phyloP scores from a whole-genome alignment of 768 basidiomycete genomes.

The Phanerochaete sordida region DNA sequence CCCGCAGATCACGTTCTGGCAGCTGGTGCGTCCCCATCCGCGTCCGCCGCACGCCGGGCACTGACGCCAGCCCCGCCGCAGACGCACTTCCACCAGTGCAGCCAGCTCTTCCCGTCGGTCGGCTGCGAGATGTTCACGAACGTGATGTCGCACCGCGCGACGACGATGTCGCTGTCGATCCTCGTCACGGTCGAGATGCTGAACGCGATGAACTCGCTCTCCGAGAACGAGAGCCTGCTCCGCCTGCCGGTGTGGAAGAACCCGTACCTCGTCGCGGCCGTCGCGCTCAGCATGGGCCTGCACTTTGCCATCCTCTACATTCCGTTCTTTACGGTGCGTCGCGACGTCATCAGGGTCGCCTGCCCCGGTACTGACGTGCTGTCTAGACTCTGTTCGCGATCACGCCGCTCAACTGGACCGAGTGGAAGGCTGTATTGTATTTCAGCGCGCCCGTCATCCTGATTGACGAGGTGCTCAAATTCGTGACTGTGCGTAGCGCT shows the following conservation, averaged over 20 bases:
- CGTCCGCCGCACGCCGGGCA: background rate
- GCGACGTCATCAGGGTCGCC: background rate
- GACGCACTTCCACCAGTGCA: conserved; percentile 86
- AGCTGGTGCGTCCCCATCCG: conserved; percentile 59
- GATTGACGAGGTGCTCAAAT: conserved; percentile 90
- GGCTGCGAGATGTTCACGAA: conserved; percentile 97
- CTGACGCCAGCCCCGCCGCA: background rate
- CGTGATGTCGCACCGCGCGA: conserved; percentile 79
- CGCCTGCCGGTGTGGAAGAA: conserved; percentile 93
- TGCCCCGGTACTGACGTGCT: background rate
- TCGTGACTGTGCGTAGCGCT: conserved; percentile 56
- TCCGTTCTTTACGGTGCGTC: conserved; percentile 83
- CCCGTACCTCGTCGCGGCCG: conserved; percentile 85
- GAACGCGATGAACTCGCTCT: conserved; percentile 97
- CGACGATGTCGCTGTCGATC: conserved; percentile 95
- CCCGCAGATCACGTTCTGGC: conserved; percentile 90
- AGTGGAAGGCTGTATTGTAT: conserved; percentile 92
- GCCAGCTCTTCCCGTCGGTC: conserved; percentile 77
- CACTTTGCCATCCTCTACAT: conserved; percentile 97
- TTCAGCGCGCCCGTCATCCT: conserved; percentile 85
- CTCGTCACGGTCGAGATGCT: conserved; percentile 97
- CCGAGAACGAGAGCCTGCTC: conserved; percentile 93
- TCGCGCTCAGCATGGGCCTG: conserved; percentile 86
- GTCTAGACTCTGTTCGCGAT: conserved; percentile 86
- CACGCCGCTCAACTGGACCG: conserved; percentile 87